Evolutionary conservation across 2,329 filamentous ascomycete species (phyloP), one percentile per base, ranked within the genome.

Genomic region (Botrytis sinoallii): DNA sequence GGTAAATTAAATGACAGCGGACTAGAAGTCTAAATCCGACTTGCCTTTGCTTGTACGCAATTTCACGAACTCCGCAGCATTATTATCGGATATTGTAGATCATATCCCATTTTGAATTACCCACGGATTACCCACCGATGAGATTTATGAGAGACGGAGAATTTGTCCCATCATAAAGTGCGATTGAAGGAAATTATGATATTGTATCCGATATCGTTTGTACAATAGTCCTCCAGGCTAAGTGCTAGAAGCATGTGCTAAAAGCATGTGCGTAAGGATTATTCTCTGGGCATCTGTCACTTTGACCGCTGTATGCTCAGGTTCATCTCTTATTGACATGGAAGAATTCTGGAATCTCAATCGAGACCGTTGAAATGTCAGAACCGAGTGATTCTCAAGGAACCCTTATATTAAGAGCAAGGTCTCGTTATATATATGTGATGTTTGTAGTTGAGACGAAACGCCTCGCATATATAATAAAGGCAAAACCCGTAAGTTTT

Each of bases 11-110:
- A 61, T 48, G 59, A 55, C 40, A 52, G 22, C 25, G 22, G 60
- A 60, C 8, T 40, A 22, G 25, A 63, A 71, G 57, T 64, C 57
- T 48, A 71, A 71, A 46, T 64, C 32, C 55, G 57, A 57, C 69
- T 40, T 64, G 57, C 57, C 38, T 32, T n/a, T 46, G 55, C 29
- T 5, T 40, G 46, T 40, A 40, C 29, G 57, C 16, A 71, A 48
- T 48, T 32, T 40, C 14, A 44, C 8, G 25, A 42, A 20, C 38
- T 35, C 44, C 29, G 18, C 25, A 32, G 22, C 44, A 25, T 55
- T 18, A 40, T 25, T 25, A 66, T 32, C 25, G 25, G 25, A 65
- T 55, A 22, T 42, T 57, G 66, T 16, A 25, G 66, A 69, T 69
- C 66, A 25, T 69, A 25, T 68, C 35, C 38, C 66, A 69, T 42